phyloP scores from a whole-genome alignment of 2,329 filamentous ascomycete species.

The Onygenales sp. region DNA sequence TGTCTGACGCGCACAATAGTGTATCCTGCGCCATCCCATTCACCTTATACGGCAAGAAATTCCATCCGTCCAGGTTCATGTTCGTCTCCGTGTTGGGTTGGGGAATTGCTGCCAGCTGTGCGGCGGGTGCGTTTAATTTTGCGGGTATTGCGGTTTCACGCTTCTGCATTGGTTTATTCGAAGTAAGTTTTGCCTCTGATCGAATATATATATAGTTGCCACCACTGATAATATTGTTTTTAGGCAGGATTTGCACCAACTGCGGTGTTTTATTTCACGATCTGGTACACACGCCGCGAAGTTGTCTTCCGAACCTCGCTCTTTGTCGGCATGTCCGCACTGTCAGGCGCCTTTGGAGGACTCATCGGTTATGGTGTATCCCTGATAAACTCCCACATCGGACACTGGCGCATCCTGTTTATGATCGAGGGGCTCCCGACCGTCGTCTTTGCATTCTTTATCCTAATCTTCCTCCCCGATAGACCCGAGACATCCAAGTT shows the following conservation, averaged over 20 bases:
- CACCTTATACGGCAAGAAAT: slow-evolving; percentile 10
- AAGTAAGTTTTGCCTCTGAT: slow-evolving; percentile 13
- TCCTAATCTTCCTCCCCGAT: slow-evolving; percentile 40
- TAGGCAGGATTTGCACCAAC: slow-evolving; percentile 51
- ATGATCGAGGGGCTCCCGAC: slow-evolving; percentile 41
- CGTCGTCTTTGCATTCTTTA: slow-evolving; percentile 31
- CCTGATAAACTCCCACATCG: slow-evolving; percentile 20
- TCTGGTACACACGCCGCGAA: slow-evolving; percentile 49
- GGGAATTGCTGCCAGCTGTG: slow-evolving; percentile 46
- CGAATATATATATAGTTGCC: not conserved
- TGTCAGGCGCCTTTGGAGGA: slow-evolving; percentile 45
- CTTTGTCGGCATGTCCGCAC: slow-evolving; percentile 45
- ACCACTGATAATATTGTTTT: slow-evolving; percentile 18
- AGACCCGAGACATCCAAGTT: slow-evolving; percentile 11
- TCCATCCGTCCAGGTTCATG: slow-evolving; percentile 11
- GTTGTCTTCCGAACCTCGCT: slow-evolving; percentile 46
- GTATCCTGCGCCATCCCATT: slow-evolving; percentile 10
- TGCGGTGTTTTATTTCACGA: slow-evolving; percentile 51
- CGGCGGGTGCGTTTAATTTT: slow-evolving; percentile 47
- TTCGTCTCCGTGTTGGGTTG: slow-evolving; percentile 27
- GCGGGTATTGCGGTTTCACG: slow-evolving; percentile 45
- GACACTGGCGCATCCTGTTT: slow-evolving; percentile 44
- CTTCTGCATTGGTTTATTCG: slow-evolving; percentile 52
- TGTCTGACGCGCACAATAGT: slow-evolving; percentile 3
- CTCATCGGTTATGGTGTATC: slow-evolving; percentile 32